A percentile compares a stretch with the other conserved stretches of the same genome.
phyloP scores from a whole-genome alignment of 768 basidiomycete species.

The Podaxis carcinomalis region DNA sequence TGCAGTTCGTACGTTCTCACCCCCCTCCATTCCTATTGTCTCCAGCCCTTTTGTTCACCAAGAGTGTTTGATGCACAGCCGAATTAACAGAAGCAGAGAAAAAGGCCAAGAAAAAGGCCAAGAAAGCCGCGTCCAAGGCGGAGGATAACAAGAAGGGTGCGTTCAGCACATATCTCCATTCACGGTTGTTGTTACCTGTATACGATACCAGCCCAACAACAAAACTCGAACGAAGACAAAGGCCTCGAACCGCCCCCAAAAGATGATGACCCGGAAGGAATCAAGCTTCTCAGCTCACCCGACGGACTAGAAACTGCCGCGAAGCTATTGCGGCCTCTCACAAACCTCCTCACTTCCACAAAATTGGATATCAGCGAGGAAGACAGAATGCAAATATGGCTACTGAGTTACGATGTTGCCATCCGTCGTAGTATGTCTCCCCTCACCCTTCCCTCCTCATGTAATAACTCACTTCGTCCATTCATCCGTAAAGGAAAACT shows the following conservation, averaged over 20 bases:
- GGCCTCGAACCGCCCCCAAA: constrained; percentile 58
- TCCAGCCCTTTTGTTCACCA: not conserved
- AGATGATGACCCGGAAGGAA: constrained; percentile 85
- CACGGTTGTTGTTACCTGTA: not conserved
- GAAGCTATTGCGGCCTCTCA: constrained; percentile 64
- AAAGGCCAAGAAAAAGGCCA: constrained; percentile 84
- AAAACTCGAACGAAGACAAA: constrained; percentile 56
- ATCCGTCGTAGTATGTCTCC: constrained; percentile 68
- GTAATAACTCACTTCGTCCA: not conserved
- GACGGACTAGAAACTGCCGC: constrained; percentile 75
- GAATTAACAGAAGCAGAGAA: constrained; percentile 61
- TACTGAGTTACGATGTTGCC: constrained; percentile 75
- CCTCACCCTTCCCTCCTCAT: not conserved
- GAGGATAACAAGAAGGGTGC: constrained; percentile 68
- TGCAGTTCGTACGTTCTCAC: constrained; percentile 29
- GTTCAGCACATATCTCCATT: constrained; percentile 5
- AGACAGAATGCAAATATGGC: constrained; percentile 65
- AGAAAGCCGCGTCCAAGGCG: constrained; percentile 63
- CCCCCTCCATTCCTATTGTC: no score
- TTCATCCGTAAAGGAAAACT: constrained; percentile 55
- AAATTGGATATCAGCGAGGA: not conserved
- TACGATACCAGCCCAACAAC: constrained; percentile 22
- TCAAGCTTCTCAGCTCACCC: constrained; percentile 55
- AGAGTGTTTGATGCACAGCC: constrained; percentile 20
- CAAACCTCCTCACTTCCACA: constrained; percentile 35